Conservation (phyloP, 2,329 filamentous ascomycete genomes). For the Penicillium italicum region DNA sequence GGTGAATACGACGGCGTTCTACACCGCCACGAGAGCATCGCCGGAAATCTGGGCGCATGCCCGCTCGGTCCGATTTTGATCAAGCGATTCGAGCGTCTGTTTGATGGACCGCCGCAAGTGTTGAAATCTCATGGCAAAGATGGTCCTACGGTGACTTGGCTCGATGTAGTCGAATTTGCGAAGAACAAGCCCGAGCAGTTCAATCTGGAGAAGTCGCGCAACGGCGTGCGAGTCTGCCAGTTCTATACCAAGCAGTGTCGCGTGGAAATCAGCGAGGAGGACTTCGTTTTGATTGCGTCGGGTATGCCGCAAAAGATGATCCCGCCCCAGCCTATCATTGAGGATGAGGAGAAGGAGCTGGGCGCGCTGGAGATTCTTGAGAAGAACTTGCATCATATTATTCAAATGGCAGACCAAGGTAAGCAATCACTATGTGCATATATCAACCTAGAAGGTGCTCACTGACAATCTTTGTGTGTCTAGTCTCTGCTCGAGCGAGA, state of each 20-base stretch:
- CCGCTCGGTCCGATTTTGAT: slow-evolving; percentile 77
- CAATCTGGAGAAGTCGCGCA: slow-evolving; percentile 63
- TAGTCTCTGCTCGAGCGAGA: slow-evolving; percentile 65
- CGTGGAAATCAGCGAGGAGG: slow-evolving; percentile 83
- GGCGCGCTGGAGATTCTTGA: slow-evolving; percentile 81
- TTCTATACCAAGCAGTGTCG: slow-evolving; percentile 77
- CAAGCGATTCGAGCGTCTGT: slow-evolving; percentile 80
- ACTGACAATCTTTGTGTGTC: background rate
- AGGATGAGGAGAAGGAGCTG: slow-evolving; percentile 82
- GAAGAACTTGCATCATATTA: slow-evolving; percentile 70
- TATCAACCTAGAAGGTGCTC: background rate
- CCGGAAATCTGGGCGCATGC: slow-evolving; percentile 77
- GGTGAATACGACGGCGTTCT: slow-evolving; percentile 81
- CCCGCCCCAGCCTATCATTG: slow-evolving; percentile 73
- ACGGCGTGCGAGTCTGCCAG: slow-evolving; percentile 70
- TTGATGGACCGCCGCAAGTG: slow-evolving; percentile 72
- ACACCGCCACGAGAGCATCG: slow-evolving; percentile 80
- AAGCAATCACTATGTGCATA: slow-evolving; percentile 17
- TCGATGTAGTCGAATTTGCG: slow-evolving; percentile 81
- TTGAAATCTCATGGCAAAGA: slow-evolving; percentile 61
- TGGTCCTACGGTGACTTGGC: slow-evolving; percentile 66
- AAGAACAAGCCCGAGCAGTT: slow-evolving; percentile 77
- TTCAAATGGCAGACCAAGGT: slow-evolving; percentile 76
- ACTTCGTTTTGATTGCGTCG: slow-evolving; percentile 78
- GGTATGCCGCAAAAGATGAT: slow-evolving; percentile 80